phyloP scores from a whole-genome alignment of 225 moss, liverwort and hornwort genomes.

The Pseudoscleropodium purum region DNA sequence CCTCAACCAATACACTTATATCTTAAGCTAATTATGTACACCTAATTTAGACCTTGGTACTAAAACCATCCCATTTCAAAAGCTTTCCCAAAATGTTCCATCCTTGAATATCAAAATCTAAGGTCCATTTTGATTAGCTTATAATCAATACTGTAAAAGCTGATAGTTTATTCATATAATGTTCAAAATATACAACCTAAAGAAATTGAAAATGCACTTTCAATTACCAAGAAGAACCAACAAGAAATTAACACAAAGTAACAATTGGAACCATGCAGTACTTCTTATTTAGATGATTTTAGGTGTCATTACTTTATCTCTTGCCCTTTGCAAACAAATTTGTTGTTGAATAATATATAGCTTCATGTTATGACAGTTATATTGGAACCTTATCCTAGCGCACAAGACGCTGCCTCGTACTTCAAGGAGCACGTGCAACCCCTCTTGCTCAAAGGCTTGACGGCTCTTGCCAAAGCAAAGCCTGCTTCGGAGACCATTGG shows the following conservation, averaged over 20 bases:
- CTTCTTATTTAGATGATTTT: too few species aligned
- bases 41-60: background rate
- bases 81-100: fast-evolving
- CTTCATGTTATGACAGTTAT: constrained; percentile 33
- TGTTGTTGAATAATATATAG: background rate
- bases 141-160: background rate
- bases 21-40: background rate
- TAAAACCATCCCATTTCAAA: background rate
- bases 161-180: background rate
- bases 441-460: constrained; percentile 64
- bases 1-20: background rate
- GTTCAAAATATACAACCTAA: background rate
- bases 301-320: background rate
- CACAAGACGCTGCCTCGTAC: constrained; percentile 36
- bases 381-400: constrained; percentile 72
- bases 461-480: constrained; percentile 71
- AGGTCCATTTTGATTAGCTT: background rate
- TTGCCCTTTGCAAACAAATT: background rate
- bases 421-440: constrained; percentile 65
- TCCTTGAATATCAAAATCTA: background rate
- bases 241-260: too few species aligned
- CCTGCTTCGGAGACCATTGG: constrained; percentile 68
- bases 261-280: background rate
- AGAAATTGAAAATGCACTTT: background rate
- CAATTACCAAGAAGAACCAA: too few species aligned